Conservation (phyloP, 2,329 filamentous ascomycete species). For the Aspergillus calidoustus region DNA sequence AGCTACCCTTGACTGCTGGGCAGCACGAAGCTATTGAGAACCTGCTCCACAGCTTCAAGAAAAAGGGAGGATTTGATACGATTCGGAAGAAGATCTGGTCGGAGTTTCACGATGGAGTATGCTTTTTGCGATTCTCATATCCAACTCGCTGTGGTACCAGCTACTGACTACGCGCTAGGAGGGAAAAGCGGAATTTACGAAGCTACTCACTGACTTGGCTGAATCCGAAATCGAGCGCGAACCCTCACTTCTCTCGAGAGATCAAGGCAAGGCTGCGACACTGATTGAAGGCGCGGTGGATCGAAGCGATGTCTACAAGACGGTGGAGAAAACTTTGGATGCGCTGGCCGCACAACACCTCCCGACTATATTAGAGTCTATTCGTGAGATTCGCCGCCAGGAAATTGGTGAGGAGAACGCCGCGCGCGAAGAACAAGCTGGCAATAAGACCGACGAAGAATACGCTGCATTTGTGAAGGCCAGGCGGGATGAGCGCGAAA, state of each 20-base stretch:
- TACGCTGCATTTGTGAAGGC: constrained; percentile 60
- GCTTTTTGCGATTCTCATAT: constrained; percentile 24
- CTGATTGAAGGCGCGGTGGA: constrained; percentile 68
- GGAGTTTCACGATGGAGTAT: constrained; percentile 60
- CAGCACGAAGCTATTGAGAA: constrained; percentile 65
- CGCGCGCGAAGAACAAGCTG: constrained; percentile 57
- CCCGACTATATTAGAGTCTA: constrained; percentile 56
- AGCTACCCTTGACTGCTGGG: constrained; percentile 62
- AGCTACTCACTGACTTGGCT: constrained; percentile 59
- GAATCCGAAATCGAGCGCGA: constrained; percentile 67
- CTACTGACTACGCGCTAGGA: constrained; percentile 44
- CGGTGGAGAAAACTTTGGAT: constrained; percentile 60
- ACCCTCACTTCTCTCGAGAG: constrained; percentile 63
- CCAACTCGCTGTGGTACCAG: neutral
- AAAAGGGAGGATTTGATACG: constrained; percentile 68
- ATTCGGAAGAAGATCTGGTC: constrained; percentile 65
- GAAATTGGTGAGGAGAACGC: constrained; percentile 64
- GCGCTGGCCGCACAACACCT: constrained; percentile 59
- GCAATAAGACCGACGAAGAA: constrained; percentile 64
- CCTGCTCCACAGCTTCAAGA: constrained; percentile 67
- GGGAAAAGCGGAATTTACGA: constrained; percentile 56
- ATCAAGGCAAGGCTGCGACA: constrained; percentile 65
- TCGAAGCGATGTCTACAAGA: constrained; percentile 65
- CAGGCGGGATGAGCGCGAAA: constrained; percentile 57
- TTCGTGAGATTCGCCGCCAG: constrained; percentile 61